phyloP scores from a whole-genome alignment of 2,329 filamentous ascomycete species.

The Teratosphaeriaceae sp. region DNA sequence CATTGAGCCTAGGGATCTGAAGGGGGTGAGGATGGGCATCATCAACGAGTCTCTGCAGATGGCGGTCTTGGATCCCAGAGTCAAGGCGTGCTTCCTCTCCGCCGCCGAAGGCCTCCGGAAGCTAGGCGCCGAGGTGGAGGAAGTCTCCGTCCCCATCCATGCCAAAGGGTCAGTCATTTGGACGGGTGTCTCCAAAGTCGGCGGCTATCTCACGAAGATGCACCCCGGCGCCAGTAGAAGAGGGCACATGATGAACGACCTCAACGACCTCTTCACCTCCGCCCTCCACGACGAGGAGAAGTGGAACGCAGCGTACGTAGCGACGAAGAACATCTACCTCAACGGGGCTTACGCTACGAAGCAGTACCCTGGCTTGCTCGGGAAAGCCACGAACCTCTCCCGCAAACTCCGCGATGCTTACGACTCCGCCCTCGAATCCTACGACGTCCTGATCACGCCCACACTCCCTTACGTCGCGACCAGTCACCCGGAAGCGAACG shows the following conservation, averaged over 20 bases:
- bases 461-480: constrained; percentile 44
- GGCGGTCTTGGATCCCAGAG: constrained; percentile 31
- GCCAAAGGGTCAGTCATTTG: constrained; percentile 44
- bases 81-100: constrained; percentile 31
- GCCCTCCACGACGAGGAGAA: constrained; percentile 37
- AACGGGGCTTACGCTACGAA: constrained; percentile 44
- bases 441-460: constrained; percentile 44
- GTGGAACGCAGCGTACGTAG: constrained; percentile 47
- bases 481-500: constrained; percentile 34
- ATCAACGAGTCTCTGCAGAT: constrained; percentile 38
- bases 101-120: constrained; percentile 31
- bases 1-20: constrained; percentile 16
- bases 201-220: constrained; percentile 38
- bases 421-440: constrained; percentile 34
- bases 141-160: constrained; percentile 43
- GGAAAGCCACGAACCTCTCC: constrained; percentile 40
- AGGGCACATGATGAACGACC: constrained; percentile 44
- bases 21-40: constrained; percentile 34
- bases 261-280: constrained; percentile 44
- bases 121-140: constrained; percentile 38
- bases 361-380: constrained; percentile 41
- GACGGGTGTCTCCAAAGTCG: constrained; percentile 40
- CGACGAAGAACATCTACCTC: constrained; percentile 50
- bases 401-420: constrained; percentile 42
- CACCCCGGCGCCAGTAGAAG: constrained; percentile 38